phyloP scores from a whole-genome alignment of 2,329 filamentous ascomycete genomes.

The Fusarium sp. region DNA sequence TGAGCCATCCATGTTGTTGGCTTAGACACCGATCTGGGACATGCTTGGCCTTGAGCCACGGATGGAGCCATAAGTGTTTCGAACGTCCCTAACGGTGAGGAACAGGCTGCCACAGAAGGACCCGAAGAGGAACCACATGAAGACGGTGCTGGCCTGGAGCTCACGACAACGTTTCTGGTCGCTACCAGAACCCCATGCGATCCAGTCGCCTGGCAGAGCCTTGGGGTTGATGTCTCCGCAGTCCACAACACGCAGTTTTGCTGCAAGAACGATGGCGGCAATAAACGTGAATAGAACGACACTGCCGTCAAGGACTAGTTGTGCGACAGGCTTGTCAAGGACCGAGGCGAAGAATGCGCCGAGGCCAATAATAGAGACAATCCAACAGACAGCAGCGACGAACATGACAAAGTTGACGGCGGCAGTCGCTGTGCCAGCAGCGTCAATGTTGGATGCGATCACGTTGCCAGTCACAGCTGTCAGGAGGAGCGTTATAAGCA shows the following conservation, averaged over 20 bases:
- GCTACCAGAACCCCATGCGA: conserved; percentile 68
- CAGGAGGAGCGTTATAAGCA: conserved; percentile 61
- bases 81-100: conserved; percentile 62
- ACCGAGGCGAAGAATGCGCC: conserved; percentile 61
- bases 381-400: conserved; percentile 69
- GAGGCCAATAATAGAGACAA: conserved; percentile 69
- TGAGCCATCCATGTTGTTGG: not conserved
- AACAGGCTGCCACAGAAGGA: conserved; percentile 65
- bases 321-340: conserved; percentile 60
- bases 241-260: conserved; percentile 72
- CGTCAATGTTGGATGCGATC: conserved; percentile 59
- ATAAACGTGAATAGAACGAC: conserved; percentile 75
- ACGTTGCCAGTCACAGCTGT: conserved; percentile 67
- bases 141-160: conserved; percentile 75
- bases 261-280: conserved; percentile 72
- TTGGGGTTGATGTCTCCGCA: conserved; percentile 62
- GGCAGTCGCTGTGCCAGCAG: conserved; percentile 52
- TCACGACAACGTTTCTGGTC: conserved; percentile 73
- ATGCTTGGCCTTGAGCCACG: conserved; percentile 58
- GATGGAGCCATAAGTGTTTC: conserved; percentile 55
- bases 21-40: conserved; percentile 63
- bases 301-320: conserved; percentile 64
- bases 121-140: conserved; percentile 80
- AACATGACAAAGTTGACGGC: conserved; percentile 74
- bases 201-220: conserved; percentile 56